Base-by-base conservation (phyloP, 495 filamentous ascomycete species). In the Xylona heveae region DNA sequence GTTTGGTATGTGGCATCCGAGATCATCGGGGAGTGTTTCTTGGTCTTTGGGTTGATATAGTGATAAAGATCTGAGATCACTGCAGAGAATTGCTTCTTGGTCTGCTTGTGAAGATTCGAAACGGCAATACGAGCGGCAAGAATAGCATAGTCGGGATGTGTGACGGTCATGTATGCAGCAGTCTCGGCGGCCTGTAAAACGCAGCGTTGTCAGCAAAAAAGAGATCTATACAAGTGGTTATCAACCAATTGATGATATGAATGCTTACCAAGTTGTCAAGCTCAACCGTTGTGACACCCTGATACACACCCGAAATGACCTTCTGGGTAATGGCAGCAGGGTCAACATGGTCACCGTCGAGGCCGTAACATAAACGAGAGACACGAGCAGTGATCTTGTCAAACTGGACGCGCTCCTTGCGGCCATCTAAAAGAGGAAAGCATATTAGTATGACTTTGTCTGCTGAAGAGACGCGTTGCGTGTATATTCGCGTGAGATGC, bases 311-410 rank as follows among this genome's bases (percentile, higher is more conserved):
- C 48, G 84, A 90, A 52, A 95, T 95, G 53, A 95, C 90, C 56
- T 95, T 95, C 61, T 90, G 80, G 27, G 88, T 97, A 51, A 97
- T 97, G 41, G 88, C 83, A 32, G 88, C 88, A 30, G 88, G 82
- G 57, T 97, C 88, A 43, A 97, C 79, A 62, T 97, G 88, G 37
- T 94, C 88, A 26, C 74, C 64, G 51, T 97, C 90, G 35, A 97
- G 71, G 36, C 88, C 84, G 53, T 97, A 97, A 64, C 88, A 97
- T 33, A 97, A 68, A 33, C 88, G 67, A 18, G 88, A 97, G 26
- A 97, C 88, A 54, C 88, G 82, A 40, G 88, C 88, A 38, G 88
- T 95, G 66, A 97, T 97, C 60, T 97, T 97, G 62, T 97, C 88
- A 63, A 97, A 97, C 53, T 97, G 88, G 35, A 97, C 88, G 53